A percentile compares a stretch with the other conserved stretches of the same genome.
These are phyloP conservation scores for Mrakiaceae sp. DNA, from an alignment of 1,284 basidiomycete species.

Conservation along the genomic window DNA sequence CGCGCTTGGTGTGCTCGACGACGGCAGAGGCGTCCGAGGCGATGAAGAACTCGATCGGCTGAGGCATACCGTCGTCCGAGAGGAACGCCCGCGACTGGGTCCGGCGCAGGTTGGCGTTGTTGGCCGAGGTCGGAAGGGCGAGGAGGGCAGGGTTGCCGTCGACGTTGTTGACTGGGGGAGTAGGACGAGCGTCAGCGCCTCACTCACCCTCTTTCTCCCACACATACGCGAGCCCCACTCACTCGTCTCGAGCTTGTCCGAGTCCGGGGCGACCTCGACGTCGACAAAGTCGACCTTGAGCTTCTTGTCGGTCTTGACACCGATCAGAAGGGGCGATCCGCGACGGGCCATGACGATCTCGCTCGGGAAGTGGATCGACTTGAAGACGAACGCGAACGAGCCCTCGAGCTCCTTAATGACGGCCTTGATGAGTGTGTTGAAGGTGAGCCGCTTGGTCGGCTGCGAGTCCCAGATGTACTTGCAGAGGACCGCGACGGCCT, in stretches of 20 bases:
- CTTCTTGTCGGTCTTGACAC: slow-evolving; percentile 99
- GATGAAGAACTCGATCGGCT: slow-evolving; percentile 99
- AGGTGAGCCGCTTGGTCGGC: slow-evolving; percentile 74
- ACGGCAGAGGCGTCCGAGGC: slow-evolving; percentile 95
- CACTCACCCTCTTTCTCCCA: not conserved
- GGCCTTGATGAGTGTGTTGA: slow-evolving; percentile 87
- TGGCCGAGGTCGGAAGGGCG: slow-evolving; percentile 53
- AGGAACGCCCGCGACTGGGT: slow-evolving; percentile 97
- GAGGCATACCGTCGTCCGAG: slow-evolving; percentile 94
- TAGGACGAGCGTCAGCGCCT: slow-evolving; percentile 19
- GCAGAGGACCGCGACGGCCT: slow-evolving; percentile 88
- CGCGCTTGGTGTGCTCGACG: slow-evolving; percentile 97
- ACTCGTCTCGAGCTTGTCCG: slow-evolving; percentile 45
- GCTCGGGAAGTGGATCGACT: slow-evolving; percentile 90
- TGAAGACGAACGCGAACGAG: slow-evolving; percentile 99
- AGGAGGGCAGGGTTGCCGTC: slow-evolving; percentile 44
- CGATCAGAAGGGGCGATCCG: slow-evolving; percentile 91
- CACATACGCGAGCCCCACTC: slow-evolving; percentile 29
- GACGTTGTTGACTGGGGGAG: slow-evolving; percentile 32
- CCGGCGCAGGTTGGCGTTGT: slow-evolving; percentile 64
- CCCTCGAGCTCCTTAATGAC: slow-evolving; percentile 98
- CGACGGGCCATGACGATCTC: slow-evolving; percentile 92
- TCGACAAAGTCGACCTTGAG: slow-evolving; percentile 99
- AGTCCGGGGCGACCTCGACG: slow-evolving; percentile 57
- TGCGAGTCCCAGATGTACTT: slow-evolving; percentile 97